These are phyloP conservation scores for Ganoderma lingzhi DNA, from an alignment of 1,284 basidiomycete species.

Conservation along the genomic window DNA sequence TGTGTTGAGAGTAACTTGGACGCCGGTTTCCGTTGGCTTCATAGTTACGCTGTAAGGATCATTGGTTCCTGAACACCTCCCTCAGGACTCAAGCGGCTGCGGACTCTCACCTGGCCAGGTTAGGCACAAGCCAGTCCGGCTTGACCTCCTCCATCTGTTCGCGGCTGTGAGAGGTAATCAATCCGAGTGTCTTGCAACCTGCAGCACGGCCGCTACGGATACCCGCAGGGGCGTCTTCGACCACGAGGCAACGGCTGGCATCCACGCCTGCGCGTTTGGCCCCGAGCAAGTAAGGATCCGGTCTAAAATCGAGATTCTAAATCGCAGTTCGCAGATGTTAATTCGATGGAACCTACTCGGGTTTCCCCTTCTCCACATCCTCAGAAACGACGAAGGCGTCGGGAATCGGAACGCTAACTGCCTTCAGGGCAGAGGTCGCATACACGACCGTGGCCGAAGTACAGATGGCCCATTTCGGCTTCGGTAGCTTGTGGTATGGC, in stretches of 20 bases:
- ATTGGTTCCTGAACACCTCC: background rate
- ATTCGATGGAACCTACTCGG: slow-evolving; percentile 54
- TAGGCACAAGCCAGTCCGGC: slow-evolving; percentile 68
- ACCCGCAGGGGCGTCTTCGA: slow-evolving; percentile 89
- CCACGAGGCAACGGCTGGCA: slow-evolving; percentile 76
- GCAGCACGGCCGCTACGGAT: slow-evolving; percentile 79
- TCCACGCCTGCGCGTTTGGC: slow-evolving; percentile 69
- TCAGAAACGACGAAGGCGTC: slow-evolving; percentile 81
- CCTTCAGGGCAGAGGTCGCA: slow-evolving; percentile 60
- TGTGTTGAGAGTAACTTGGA: slow-evolving; percentile 52
- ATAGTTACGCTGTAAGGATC: slow-evolving; percentile 50
- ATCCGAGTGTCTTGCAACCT: slow-evolving; percentile 80
- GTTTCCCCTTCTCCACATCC: slow-evolving; percentile 84
- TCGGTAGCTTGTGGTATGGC: slow-evolving; percentile 52
- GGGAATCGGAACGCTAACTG: slow-evolving; percentile 62
- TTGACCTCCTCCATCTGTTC: slow-evolving; percentile 65
- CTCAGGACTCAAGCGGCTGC: too few relatives aligned
- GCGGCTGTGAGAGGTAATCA: slow-evolving; percentile 80
- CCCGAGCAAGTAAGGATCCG: slow-evolving; percentile 86
- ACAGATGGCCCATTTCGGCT: slow-evolving; percentile 71
- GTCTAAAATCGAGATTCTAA: slow-evolving; percentile 55
- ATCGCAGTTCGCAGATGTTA: background rate
- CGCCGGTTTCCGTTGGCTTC: slow-evolving; percentile 49
- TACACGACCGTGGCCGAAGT: slow-evolving; percentile 73
- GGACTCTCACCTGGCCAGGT: slow-evolving; percentile 62